Evolutionary conservation across 148 eudicot genomes (phyloP).

Genomic region (Diospyros lotus): DNA sequence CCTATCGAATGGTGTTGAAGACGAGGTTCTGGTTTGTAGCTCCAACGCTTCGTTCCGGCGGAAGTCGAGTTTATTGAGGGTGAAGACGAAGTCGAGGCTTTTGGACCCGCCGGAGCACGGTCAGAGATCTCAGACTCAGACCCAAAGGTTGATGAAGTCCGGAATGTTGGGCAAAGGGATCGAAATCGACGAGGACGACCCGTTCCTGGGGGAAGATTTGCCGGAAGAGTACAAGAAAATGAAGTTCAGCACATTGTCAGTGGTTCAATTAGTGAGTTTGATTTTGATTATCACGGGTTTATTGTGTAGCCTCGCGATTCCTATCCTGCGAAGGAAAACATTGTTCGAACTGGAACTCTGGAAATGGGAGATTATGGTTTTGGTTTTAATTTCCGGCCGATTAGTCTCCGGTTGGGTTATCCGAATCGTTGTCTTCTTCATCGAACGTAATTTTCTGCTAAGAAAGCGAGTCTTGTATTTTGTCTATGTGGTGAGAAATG

Average conservation of each 20-base stretch:
- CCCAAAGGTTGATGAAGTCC: slow-evolving; percentile 38
- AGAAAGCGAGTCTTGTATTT: slow-evolving; percentile 68
- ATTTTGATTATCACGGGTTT: slow-evolving; percentile 54
- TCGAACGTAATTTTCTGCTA: slow-evolving; percentile 57
- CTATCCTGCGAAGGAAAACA: slow-evolving; percentile 19
- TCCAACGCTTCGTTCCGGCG: slow-evolving; percentile 52
- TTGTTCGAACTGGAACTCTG: slow-evolving; percentile 55
- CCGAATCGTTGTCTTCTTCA: slow-evolving; percentile 50
- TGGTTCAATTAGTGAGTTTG: slow-evolving; percentile 57
- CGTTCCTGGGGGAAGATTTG: slow-evolving; percentile 71
- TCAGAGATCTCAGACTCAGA: slow-evolving; percentile 27
- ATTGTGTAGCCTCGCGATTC: slow-evolving; percentile 53
- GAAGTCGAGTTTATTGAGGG: slow-evolving; percentile 37
- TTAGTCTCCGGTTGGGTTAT: slow-evolving; percentile 66
- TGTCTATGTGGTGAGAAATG: slow-evolving; percentile 57
- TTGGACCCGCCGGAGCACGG: slow-evolving; percentile 62
- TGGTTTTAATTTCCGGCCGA: slow-evolving; percentile 64
- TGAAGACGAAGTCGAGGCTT: slow-evolving; percentile 72
- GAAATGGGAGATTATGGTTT: slow-evolving; percentile 67
- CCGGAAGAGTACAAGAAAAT: slow-evolving; percentile 67
- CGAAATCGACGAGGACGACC: slow-evolving; percentile 85
- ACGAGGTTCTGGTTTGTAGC: slow-evolving; percentile 54
- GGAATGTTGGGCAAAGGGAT: slow-evolving; percentile 39
- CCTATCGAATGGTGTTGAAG: slow-evolving; percentile 25
- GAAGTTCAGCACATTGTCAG: slow-evolving; percentile 38